phyloP scores from a whole-genome alignment of 768 basidiomycete species.

The Amanita inopinata region DNA sequence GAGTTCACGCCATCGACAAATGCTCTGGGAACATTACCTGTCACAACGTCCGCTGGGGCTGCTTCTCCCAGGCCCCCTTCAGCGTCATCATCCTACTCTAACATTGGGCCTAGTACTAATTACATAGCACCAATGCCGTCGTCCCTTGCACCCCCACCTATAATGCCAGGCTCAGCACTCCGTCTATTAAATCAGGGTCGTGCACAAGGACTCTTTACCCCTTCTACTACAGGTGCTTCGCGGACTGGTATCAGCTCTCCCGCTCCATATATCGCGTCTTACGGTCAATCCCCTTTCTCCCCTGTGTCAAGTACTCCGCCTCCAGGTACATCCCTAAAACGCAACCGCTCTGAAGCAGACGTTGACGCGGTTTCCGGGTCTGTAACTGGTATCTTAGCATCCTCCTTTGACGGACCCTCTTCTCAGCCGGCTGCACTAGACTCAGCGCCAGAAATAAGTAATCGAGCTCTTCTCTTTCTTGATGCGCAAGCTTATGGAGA shows the following conservation, averaged over 20 bases:
- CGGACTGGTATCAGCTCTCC: constrained; percentile 43
- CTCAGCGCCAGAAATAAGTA: constrained; percentile 25
- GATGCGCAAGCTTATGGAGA: constrained; percentile 43
- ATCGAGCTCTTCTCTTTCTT: constrained; percentile 42
- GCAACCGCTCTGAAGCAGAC: constrained; percentile 62
- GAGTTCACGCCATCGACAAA: constrained; percentile 80
- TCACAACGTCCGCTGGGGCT: constrained; percentile 34
- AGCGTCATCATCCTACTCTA: constrained; percentile 58
- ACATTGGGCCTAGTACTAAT: constrained; percentile 33
- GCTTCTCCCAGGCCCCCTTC: constrained; percentile 57
- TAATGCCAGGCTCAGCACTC: constrained; percentile 81
- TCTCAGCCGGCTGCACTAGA: constrained; percentile 19
- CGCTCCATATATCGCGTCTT: constrained; percentile 34
- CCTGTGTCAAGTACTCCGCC: constrained; percentile 41
- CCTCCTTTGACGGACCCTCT: constrained; percentile 14
- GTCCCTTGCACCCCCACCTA: constrained; percentile 68
- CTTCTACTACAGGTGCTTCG: constrained; percentile 57
- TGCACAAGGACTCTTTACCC: constrained; percentile 79
- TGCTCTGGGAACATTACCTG: constrained; percentile 60
- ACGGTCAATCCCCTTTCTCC: constrained; percentile 40
- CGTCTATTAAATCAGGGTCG: constrained; percentile 78
- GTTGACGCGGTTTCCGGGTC: constrained; percentile 26
- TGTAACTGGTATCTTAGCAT: constrained; percentile 13
- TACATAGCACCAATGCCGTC: constrained; percentile 39
- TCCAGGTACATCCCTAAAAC: constrained; percentile 40